phyloP scores from a whole-genome alignment of 1,284 basidiomycete genomes.

The Puccinia hordei region DNA sequence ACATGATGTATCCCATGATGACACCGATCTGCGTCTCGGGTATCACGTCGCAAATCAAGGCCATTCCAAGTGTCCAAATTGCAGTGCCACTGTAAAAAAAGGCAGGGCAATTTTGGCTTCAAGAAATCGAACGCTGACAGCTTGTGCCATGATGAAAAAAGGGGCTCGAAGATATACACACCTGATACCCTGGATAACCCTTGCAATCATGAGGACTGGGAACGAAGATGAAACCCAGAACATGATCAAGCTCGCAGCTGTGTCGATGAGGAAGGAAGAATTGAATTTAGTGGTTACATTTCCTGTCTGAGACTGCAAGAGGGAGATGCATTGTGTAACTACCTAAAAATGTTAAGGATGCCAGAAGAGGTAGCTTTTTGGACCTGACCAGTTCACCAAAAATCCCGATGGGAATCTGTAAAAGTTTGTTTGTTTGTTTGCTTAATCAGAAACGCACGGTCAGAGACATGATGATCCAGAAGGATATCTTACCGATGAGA shows the following conservation, averaged over 20 bases:
- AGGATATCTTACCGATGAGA: constrained; percentile 25
- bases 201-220: constrained; percentile 28
- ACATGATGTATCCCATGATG: constrained; percentile 49
- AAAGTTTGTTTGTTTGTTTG: neutral
- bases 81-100: constrained; percentile 12
- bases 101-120: neutral
- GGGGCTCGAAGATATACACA: neutral
- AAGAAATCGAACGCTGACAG: neutral
- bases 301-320: no score
- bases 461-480: neutral
- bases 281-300: neutral
- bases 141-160: neutral
- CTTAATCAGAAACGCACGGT: neutral
- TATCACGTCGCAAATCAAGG: constrained; percentile 41
- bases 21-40: constrained; percentile 17
- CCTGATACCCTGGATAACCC: constrained; percentile 43
- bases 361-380: constrained; percentile 28
- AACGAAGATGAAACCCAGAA: constrained; percentile 36
- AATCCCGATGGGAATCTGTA: constrained; percentile 31
- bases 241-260: constrained; percentile 33
- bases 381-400: constrained; percentile 26
- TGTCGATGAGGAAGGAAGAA: neutral
- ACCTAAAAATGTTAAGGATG: constrained; percentile 16
- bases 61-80: constrained; percentile 42
- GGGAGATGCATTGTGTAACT: no score